phyloP scores from a whole-genome alignment of 495 filamentous ascomycete species.

The Collariella sp. region DNA sequence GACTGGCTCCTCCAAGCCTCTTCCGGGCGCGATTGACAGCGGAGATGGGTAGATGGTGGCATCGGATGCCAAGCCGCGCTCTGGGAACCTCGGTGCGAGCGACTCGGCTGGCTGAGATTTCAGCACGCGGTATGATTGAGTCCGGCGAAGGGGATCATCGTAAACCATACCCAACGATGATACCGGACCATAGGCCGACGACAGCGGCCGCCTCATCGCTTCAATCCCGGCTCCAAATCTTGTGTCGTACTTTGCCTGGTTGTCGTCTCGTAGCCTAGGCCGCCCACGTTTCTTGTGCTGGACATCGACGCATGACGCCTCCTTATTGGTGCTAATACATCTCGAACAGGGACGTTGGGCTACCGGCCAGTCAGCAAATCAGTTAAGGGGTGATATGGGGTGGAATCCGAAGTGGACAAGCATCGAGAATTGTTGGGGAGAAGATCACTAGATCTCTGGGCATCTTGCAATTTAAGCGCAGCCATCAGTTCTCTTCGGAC shows the following conservation, averaged over 20 bases:
- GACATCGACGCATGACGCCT: constrained; percentile 88
- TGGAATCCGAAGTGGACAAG: background rate
- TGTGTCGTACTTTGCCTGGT: constrained; percentile 46
- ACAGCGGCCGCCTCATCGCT: constrained; percentile 38
- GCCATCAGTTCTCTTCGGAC: too few relatives aligned
- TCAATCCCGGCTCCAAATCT: constrained; percentile 39
- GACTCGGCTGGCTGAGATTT: constrained; percentile 49
- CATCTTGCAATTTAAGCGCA: too few relatives aligned
- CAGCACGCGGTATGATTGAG: constrained; percentile 47
- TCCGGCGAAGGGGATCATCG: constrained; percentile 42
- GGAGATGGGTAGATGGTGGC: constrained; percentile 41
- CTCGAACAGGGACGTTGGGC: constrained; percentile 55
- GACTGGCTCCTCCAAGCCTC: constrained; percentile 35
- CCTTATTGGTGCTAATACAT: constrained; percentile 52
- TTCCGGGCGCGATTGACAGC: constrained; percentile 33
- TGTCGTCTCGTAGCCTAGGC: constrained; percentile 82
- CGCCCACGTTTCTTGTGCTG: constrained; percentile 94
- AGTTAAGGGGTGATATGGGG: background rate
- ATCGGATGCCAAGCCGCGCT: constrained; percentile 36
- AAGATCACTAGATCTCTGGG: constrained; percentile 1
- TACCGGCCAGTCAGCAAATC: constrained; percentile 29
- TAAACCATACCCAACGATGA: constrained; percentile 29
- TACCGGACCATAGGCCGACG: constrained; percentile 36
- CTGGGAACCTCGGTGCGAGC: constrained; percentile 38
- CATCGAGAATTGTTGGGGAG: background rate